phyloP scores from a whole-genome alignment of 257 asterid genomes.

The Penstemon newberryi region DNA sequence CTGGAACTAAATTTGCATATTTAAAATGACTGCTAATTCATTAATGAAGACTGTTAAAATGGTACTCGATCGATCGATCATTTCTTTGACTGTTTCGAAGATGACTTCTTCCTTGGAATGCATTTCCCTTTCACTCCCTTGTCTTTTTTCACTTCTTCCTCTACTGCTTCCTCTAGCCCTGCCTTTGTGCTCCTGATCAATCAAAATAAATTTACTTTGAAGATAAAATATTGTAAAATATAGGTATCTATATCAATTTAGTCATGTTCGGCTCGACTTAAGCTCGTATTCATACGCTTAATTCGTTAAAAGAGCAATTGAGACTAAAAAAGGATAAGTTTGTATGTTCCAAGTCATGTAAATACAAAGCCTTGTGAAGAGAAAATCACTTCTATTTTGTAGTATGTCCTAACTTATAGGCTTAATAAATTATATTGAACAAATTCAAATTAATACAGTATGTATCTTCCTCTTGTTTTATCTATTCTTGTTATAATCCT shows the following conservation, averaged over 20 bases:
- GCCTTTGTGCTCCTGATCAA: slow-evolving; percentile 47
- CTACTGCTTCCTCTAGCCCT: slow-evolving; percentile 42
- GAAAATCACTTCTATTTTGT: too few species aligned
- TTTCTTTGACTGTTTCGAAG: slow-evolving; percentile 50
- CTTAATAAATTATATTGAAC: neutral
- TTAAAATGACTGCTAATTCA: neutral
- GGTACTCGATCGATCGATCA: slow-evolving; percentile 22
- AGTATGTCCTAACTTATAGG: too few species aligned
- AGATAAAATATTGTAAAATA: neutral
- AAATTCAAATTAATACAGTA: neutral
- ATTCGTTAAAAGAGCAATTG: neutral
- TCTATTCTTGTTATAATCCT: neutral
- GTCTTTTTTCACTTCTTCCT: slow-evolving; percentile 41
- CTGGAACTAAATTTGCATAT: neutral
- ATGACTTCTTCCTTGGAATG: slow-evolving; percentile 66
- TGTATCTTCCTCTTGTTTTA: neutral
- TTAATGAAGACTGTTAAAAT: neutral
- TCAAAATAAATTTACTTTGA: neutral
- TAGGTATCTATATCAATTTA: too few species aligned
- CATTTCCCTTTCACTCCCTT: slow-evolving; percentile 62
- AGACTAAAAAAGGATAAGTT: neutral
- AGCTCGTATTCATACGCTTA: too few species aligned
- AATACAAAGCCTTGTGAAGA: too few species aligned
- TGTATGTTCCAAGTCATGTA: neutral
- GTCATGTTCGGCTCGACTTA: too few species aligned